A percentile compares a stretch with the other conserved stretches of the same genome.
phyloP scores from a whole-genome alignment of 495 filamentous ascomycete species.

The Talaromyces ruber region DNA sequence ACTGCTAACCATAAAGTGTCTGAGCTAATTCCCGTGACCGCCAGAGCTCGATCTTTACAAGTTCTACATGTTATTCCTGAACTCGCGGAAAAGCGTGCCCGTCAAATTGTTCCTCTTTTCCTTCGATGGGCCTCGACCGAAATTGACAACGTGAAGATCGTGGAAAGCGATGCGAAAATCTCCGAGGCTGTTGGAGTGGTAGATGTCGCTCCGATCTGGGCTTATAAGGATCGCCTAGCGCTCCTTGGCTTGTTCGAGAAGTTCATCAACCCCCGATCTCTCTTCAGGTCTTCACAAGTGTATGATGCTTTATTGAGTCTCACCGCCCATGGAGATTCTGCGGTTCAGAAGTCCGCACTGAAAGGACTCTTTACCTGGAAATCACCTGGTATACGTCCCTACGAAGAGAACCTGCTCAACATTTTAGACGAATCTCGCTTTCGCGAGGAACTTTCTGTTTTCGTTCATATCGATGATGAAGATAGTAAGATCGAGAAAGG shows the following conservation, averaged over 20 bases:
- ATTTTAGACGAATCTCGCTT: slow-evolving; percentile 87
- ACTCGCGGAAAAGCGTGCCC: slow-evolving; percentile 77
- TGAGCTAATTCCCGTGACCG: slow-evolving; percentile 30
- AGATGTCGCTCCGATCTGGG: slow-evolving; percentile 27
- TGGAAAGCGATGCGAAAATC: slow-evolving; percentile 9
- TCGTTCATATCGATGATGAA: slow-evolving; percentile 63
- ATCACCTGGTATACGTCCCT: slow-evolving; percentile 58
- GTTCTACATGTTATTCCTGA: slow-evolving; percentile 64
- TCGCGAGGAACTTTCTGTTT: slow-evolving; percentile 79
- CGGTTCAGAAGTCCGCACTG: slow-evolving; percentile 76
- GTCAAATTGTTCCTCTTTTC: slow-evolving; percentile 76
- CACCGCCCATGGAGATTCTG: slow-evolving; percentile 76
- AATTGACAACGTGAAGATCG: slow-evolving; percentile 26
- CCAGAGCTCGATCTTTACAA: slow-evolving; percentile 68
- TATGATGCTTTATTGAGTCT: slow-evolving; percentile 63
- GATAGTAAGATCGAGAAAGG: slow-evolving; percentile 66
- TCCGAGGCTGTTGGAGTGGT: slow-evolving; percentile 18
- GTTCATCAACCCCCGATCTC: slow-evolving; percentile 74
- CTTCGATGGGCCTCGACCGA: slow-evolving; percentile 60
- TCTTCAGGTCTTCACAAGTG: slow-evolving; percentile 72
- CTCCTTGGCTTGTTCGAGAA: slow-evolving; percentile 75
- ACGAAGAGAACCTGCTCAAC: slow-evolving; percentile 80
- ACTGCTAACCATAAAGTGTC: slow-evolving; percentile 24
- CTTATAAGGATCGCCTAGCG: slow-evolving; percentile 67
- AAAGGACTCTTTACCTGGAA: slow-evolving; percentile 90